Evolutionary conservation across 1,284 basidiomycete species (phyloP).

Genomic region (Schizophyllum amplum): DNA sequence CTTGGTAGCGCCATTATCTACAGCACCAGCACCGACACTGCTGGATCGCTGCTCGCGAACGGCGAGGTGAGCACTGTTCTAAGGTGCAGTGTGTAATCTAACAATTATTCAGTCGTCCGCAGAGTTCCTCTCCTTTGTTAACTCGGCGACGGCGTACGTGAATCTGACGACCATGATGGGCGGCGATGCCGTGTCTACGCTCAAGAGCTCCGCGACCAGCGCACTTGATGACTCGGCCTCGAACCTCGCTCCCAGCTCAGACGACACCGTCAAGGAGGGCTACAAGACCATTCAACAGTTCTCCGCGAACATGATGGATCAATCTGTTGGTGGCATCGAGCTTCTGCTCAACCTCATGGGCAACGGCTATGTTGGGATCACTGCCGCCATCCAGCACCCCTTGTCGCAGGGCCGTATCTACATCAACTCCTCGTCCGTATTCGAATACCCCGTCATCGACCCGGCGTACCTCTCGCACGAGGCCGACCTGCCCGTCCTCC

Average conservation of each 20-base stretch:
- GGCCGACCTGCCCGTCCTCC: constrained; percentile 47
- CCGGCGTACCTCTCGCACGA: constrained; percentile 42
- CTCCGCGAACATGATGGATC: constrained; percentile 4
- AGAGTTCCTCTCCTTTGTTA: constrained; percentile 39
- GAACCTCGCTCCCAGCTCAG: constrained; percentile 38
- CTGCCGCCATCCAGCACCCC: constrained; percentile 10
- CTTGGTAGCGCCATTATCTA: constrained; percentile 34
- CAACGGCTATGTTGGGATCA: neutral
- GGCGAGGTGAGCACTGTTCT: neutral
- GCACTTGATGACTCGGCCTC: neutral
- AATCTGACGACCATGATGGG: constrained; percentile 41
- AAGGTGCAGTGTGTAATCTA: constrained; percentile 7
- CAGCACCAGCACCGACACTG: constrained; percentile 9
- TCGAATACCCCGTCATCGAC: constrained; percentile 35
- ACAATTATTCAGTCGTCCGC: neutral
- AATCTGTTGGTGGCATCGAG: constrained; percentile 4
- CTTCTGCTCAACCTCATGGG: neutral
- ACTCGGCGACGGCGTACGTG: constrained; percentile 52
- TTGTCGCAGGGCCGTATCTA: constrained; percentile 19
- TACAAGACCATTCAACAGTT: constrained; percentile 54
- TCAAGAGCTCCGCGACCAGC: neutral
- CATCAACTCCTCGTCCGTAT: constrained; percentile 29
- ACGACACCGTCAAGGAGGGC: constrained; percentile 46
- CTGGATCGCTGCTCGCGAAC: neutral
- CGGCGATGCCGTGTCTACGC: constrained; percentile 16